phyloP scores from a whole-genome alignment of 2,329 filamentous ascomycete genomes.

The Xylariomycetidae sp. region DNA sequence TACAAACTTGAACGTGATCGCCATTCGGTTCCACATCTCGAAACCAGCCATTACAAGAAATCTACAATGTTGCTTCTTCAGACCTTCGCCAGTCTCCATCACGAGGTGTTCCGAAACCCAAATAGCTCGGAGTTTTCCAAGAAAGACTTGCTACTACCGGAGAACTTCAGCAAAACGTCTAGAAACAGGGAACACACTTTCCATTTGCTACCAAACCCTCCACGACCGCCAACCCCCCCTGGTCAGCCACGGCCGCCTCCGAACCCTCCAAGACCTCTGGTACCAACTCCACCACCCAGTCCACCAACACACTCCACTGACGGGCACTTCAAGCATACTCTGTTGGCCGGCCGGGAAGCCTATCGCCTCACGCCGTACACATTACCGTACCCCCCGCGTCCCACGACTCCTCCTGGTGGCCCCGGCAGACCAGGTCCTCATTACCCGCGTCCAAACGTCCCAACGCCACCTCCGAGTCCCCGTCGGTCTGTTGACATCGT shows the following conservation, averaged over 20 bases:
- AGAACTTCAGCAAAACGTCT: too few relatives aligned
- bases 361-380: conserved; percentile 6
- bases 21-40: too few relatives aligned
- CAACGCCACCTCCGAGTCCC: conserved; percentile 23
- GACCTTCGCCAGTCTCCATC: too few relatives aligned
- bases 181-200: conserved; percentile 1
- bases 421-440: conserved; percentile 17
- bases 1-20: too few relatives aligned
- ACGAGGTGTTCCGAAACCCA: too few relatives aligned
- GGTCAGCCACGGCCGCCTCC: conserved; percentile 18
- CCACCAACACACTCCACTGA: too few relatives aligned
- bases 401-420: conserved; percentile 1
- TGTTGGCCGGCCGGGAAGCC: too few relatives aligned
- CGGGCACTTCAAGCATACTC: too few relatives aligned
- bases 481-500: conserved; percentile 7
- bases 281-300: conserved; percentile 25
- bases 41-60: too few relatives aligned
- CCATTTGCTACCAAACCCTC: conserved; percentile 18
- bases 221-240: conserved; percentile 24
- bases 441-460: conserved; percentile 19
- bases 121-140: too few relatives aligned
- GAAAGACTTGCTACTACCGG: too few relatives aligned
- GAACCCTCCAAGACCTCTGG: conserved; percentile 20
- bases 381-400: conserved; percentile 2
- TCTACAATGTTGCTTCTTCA: too few relatives aligned